These are phyloP conservation scores for Schizonepeta tenuifolia DNA, from an alignment of 257 asterid genomes.

Conservation along the genomic window DNA sequence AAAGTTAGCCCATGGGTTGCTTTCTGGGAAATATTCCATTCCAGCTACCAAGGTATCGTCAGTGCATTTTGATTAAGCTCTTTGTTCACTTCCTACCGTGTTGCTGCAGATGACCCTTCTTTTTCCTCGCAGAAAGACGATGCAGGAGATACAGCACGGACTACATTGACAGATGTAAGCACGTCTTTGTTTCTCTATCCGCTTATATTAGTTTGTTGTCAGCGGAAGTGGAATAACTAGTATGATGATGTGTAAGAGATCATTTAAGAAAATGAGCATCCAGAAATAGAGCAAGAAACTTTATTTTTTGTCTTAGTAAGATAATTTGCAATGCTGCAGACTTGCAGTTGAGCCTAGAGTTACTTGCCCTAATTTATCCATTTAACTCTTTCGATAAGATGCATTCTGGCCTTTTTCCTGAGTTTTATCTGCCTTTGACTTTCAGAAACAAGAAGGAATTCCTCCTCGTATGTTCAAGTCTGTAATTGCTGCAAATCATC, in stretches of 20 bases:
- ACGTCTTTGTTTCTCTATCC: conserved; percentile 1
- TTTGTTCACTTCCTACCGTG: conserved; percentile 7
- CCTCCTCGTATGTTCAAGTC: conserved; percentile 99
- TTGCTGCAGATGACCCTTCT: conserved; percentile 30
- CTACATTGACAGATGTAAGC: conserved; percentile 52
- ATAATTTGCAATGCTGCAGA: conserved; percentile 14
- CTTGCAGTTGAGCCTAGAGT: conserved; percentile 21
- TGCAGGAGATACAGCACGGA: conserved; percentile 44
- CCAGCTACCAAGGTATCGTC: conserved; percentile 68
- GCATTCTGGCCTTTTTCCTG: conserved; percentile 26
- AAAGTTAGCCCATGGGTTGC: conserved; percentile 94
- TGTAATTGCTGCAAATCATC: conserved; percentile 95
- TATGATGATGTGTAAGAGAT: conserved; percentile 11
- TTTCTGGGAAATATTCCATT: conserved; percentile 88
- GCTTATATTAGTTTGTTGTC: background rate
- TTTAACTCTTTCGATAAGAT: conserved; percentile 14
- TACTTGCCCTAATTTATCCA: conserved; percentile 10
- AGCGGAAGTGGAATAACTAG: conserved; percentile 4
- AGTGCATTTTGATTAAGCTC: conserved; percentile 23
- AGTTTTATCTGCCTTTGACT: conserved; percentile 34
- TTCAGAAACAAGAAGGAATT: conserved; percentile 95
- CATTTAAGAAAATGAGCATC: conserved; percentile 14
- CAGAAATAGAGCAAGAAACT: conserved; percentile 3
- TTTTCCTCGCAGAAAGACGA: conserved; percentile 50
- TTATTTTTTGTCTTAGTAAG: conserved; percentile 12